Conservation (phyloP, 768 basidiomycete species). For the Amanita rubescens region DNA sequence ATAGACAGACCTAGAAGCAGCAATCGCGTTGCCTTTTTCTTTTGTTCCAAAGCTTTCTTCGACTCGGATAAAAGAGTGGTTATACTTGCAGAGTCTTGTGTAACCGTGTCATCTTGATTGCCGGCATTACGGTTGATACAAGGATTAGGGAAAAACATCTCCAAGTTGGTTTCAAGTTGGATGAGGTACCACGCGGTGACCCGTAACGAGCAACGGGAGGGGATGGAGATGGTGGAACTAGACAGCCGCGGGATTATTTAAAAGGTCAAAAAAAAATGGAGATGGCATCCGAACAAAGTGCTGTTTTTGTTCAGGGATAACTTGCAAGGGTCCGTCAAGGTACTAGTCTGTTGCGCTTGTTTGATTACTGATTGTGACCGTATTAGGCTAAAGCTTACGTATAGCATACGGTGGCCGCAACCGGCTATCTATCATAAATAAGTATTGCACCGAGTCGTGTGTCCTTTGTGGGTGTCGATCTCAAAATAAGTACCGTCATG, state of each 20-base stretch:
- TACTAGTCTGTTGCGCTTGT: too few species aligned
- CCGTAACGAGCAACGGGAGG: background rate
- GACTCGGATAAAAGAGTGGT: conserved; percentile 38
- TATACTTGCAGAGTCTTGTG: conserved; percentile 38
- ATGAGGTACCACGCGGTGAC: background rate
- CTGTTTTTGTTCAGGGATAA: background rate
- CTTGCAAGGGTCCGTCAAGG: background rate
- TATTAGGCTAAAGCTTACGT: background rate
- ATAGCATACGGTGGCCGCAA: too few species aligned
- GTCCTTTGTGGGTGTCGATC: too few species aligned
- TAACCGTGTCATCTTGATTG: conserved; percentile 22
- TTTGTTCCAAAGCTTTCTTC: conserved; percentile 39
- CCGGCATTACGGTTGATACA: background rate
- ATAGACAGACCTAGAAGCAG: conserved; percentile 41
- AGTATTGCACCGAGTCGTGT: too few species aligned
- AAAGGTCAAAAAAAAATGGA: background rate
- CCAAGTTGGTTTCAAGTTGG: background rate
- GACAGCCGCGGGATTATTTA: background rate
- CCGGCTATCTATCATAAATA: too few species aligned
- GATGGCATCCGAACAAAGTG: background rate
- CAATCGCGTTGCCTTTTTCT: conserved; percentile 46
- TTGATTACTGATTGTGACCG: too few species aligned
- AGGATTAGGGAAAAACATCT: too few species aligned
- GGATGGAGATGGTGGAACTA: background rate
- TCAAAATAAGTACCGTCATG: too few species aligned